These are phyloP conservation scores for Jamesozyma jinghongensis DNA, from an alignment of 805 yeast genomes.

Conservation along the genomic window DNA sequence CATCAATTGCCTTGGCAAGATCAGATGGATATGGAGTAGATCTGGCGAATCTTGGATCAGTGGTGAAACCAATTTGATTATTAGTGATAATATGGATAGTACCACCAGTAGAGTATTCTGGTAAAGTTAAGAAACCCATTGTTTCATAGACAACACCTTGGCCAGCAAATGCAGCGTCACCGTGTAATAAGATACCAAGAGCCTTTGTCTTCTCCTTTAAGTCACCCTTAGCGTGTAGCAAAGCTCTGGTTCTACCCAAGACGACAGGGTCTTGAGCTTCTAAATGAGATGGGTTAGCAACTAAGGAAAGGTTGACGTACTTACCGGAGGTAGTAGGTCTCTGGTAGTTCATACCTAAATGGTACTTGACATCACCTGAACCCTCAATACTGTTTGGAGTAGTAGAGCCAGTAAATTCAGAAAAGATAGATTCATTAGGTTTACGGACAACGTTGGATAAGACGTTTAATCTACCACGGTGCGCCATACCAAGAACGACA, in stretches of 20 bases:
- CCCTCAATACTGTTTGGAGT: constrained; percentile 74
- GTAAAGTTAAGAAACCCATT: constrained; percentile 85
- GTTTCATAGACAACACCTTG: constrained; percentile 99
- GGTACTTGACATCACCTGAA: constrained; percentile 98
- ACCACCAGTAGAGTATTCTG: constrained; percentile 98
- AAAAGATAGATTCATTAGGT: constrained; percentile 95
- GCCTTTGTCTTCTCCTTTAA: constrained; percentile 78
- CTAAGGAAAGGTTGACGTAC: constrained; percentile 87
- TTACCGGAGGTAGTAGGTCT: constrained; percentile 99
- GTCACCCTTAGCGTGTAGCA: constrained; percentile 85
- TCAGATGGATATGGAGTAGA: constrained; percentile 98
- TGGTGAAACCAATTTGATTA: constrained; percentile 99
- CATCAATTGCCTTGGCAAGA: constrained; percentile 91
- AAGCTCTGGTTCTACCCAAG: constrained; percentile 94
- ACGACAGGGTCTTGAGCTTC: constrained; percentile 99
- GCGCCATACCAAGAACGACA: constrained; percentile 98
- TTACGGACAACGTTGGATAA: constrained; percentile 96
- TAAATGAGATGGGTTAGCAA: constrained; percentile 97
- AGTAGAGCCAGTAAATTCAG: constrained; percentile 83
- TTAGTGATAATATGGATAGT: constrained; percentile 92
- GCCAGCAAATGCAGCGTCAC: constrained; percentile 98
- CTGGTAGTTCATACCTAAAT: constrained; percentile 97
- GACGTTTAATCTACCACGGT: constrained; percentile 97
- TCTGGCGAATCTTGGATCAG: constrained; percentile 96
- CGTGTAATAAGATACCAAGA: constrained; percentile 86